These are phyloP conservation scores for Setaria viridis DNA, from an alignment of 202 grass and related monocot genomes.

Conservation along the genomic window DNA sequence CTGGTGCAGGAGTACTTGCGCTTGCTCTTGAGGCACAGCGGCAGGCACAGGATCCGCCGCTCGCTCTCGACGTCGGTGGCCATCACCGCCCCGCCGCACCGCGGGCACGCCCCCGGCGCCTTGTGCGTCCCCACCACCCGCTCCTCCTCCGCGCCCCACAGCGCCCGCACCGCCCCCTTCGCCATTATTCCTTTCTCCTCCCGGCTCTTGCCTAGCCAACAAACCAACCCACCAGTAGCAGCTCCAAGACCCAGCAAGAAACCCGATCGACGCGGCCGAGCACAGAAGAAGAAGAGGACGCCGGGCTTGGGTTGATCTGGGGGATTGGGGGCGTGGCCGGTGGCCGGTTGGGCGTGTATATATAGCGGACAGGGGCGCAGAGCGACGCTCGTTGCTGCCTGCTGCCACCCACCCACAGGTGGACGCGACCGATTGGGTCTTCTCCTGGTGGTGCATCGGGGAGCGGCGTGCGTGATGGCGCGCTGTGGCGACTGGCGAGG, in stretches of 20 bases:
- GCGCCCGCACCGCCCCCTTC: slow-evolving; percentile 34
- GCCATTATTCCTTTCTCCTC: neutral
- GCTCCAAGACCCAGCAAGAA: too few relatives aligned
- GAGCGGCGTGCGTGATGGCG: neutral
- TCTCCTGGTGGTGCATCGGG: neutral
- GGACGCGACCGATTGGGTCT: neutral
- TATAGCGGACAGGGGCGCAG: neutral
- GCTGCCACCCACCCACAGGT: neutral
- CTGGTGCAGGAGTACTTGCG: slow-evolving; percentile 74
- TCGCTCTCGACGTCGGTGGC: slow-evolving; percentile 68
- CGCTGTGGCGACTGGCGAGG: neutral
- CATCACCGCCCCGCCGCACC: slow-evolving; percentile 67
- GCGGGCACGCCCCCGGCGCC: slow-evolving; percentile 79
- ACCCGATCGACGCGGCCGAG: neutral
- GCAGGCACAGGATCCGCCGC: slow-evolving; percentile 66
- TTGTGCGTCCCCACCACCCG: slow-evolving; percentile 67
- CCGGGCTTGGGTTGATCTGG: neutral
- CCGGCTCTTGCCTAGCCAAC: too few relatives aligned
- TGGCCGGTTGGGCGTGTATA: slow-evolving; percentile 1
- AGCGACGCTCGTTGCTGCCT: too few relatives aligned
- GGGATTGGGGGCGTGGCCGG: neutral
- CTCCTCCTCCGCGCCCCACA: slow-evolving; percentile 67
- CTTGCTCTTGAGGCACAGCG: slow-evolving; percentile 82
- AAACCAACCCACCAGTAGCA: too few relatives aligned
- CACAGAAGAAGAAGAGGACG: neutral